phyloP scores from a whole-genome alignment of 2,329 filamentous ascomycete species.

The Parastagonospora avenae region DNA sequence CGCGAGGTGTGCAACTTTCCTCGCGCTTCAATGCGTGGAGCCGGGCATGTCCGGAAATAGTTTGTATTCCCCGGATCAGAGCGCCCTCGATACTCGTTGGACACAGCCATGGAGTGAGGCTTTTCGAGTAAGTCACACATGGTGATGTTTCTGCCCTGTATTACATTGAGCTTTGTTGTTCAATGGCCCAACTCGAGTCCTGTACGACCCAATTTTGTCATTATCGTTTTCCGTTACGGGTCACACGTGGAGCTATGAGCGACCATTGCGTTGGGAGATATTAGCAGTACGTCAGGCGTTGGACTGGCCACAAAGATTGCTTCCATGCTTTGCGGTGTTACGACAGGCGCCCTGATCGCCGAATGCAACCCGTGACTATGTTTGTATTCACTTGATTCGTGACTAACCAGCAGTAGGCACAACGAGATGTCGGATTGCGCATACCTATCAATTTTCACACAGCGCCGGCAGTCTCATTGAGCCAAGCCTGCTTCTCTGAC shows the following conservation, averaged over 20 bases:
- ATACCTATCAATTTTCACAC: slow-evolving; percentile 69
- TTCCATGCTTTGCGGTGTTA: not conserved
- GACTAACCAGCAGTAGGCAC: slow-evolving; percentile 53
- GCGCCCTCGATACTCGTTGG: slow-evolving; percentile 30
- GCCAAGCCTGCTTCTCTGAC: slow-evolving; percentile 63
- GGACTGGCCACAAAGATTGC: not conserved
- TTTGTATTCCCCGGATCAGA: slow-evolving; percentile 37
- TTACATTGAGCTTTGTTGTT: not conserved
- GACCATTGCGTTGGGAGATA: not conserved
- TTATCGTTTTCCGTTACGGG: slow-evolving; percentile 1
- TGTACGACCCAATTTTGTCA: not conserved
- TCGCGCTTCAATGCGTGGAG: slow-evolving; percentile 14
- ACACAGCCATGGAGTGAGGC: slow-evolving; percentile 39
- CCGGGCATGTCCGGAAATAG: slow-evolving; percentile 32
- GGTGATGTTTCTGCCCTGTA: not conserved
- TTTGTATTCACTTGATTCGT: not conserved
- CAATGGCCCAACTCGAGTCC: not conserved
- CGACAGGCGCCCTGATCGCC: not conserved
- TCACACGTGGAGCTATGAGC: not conserved
- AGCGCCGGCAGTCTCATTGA: slow-evolving; percentile 61
- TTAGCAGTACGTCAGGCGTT: not conserved
- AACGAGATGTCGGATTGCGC: slow-evolving; percentile 64
- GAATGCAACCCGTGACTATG: not conserved
- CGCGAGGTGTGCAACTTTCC: slow-evolving; percentile 10
- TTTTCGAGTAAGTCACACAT: slow-evolving; percentile 33